Evolutionary conservation across 2,329 filamentous ascomycete species (phyloP), one percentile per base, ranked within the genome.

Genomic region (Paecilomyces fulvus): DNA sequence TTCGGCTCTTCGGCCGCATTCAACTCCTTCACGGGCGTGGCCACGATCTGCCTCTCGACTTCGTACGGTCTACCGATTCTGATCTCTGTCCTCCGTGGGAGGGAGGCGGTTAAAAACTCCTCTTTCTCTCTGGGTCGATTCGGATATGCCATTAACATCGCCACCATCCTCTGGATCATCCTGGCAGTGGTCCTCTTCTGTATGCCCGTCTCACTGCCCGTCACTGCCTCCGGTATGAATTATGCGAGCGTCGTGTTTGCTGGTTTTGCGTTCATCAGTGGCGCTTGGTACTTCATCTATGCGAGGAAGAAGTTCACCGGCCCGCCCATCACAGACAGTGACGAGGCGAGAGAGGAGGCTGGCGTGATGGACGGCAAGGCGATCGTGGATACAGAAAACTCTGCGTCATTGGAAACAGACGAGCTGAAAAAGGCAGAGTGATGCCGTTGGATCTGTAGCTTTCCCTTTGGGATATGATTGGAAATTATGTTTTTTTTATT

Each of bases 1-100:
- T 90, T 92, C 61, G 89, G 89, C 9, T 88, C 85, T 1, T 81
- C 83, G 0, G 86, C 87, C 0, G 89, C 89, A 0, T 92, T 92
- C 75, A 88, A 87, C 76, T 86, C 84, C 9, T 91, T 92, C 71
- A 91, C 88, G 0, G 87, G 88, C 28, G 87, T 90, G 0, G 88
- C 88, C 1, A 91, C 88, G 3, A 90, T 92, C 67, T 90, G 87
- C 61, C 80, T 92, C 0, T 87, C 84, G 0, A 84, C 85, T 3
- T 89, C 86, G 0, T 92, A 92, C 69, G 87, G 85, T 12, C 79
- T 90, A 14, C 89, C 89, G 0, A 89, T 92, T 55, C 73, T 90
- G 10, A 85, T 92, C 57, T 87, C 80, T 10, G 73, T 92, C 2
- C 63, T 90, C 1, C 82, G 86, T 14, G 80, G 84, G 9, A 81